These are phyloP conservation scores for Diplocarpon mali DNA, from an alignment of 2,329 filamentous ascomycete genomes.

Conservation along the genomic window DNA sequence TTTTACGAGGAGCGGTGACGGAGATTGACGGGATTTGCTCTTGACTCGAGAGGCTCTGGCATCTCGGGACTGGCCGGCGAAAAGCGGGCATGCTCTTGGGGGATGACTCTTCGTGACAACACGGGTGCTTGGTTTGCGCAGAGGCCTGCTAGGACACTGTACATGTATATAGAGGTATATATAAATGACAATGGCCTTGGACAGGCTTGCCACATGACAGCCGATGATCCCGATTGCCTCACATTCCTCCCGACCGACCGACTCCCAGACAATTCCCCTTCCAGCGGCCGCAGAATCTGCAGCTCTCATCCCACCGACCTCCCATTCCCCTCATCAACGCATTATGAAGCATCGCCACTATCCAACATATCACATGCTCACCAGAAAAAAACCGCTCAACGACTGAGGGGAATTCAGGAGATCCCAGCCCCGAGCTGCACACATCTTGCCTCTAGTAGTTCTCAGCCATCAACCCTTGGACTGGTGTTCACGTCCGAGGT, in stretches of 20 bases:
- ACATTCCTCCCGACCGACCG: neutral
- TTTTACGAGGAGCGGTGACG: constrained; percentile 9
- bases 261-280: neutral
- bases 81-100: neutral
- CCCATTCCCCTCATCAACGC: neutral
- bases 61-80: neutral
- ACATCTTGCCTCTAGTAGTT: no score
- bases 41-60: neutral
- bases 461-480: neutral
- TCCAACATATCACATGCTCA: constrained; percentile 2
- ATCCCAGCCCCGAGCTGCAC: no score
- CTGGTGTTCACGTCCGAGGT: neutral
- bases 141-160: neutral
- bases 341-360: constrained; percentile 5
- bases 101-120: constrained; percentile 12
- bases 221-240: constrained; percentile 2
- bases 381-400: neutral
- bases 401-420: constrained; percentile 1
- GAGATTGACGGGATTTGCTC: neutral
- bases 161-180: constrained; percentile 5
- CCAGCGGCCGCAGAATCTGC: neutral
- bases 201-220: constrained; percentile 7
- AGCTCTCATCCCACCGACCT: neutral
- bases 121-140: constrained; percentile 1
- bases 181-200: constrained; percentile 9